Evolutionary conservation across 1,284 basidiomycete species (phyloP).

Genomic region (Ustilago crameri): DNA sequence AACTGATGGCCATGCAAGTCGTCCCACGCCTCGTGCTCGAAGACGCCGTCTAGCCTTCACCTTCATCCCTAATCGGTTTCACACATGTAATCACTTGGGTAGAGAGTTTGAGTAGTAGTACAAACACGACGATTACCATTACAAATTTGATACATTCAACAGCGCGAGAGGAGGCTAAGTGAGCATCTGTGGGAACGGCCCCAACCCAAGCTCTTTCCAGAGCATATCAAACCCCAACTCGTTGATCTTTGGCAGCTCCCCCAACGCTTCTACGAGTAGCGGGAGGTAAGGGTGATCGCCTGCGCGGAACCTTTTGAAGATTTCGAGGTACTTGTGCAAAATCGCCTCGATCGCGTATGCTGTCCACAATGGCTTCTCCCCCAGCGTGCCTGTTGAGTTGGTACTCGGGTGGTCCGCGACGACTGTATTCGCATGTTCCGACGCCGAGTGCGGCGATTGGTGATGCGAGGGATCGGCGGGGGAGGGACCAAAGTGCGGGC

Average conservation of each 20-base stretch:
- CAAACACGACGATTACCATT: too few relatives aligned
- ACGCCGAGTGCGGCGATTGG: constrained; percentile 4
- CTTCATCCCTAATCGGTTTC: not conserved
- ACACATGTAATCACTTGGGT: too few relatives aligned
- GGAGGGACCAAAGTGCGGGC: constrained; percentile 38
- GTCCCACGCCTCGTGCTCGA: constrained; percentile 70
- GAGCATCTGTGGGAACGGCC: too few relatives aligned
- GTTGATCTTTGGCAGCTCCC: constrained; percentile 51
- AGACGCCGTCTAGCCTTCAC: constrained; percentile 32
- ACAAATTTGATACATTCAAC: too few relatives aligned
- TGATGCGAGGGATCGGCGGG: constrained; percentile 20
- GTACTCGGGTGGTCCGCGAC: constrained; percentile 12
- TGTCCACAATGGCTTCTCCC: constrained; percentile 40
- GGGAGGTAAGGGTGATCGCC: constrained; percentile 57
- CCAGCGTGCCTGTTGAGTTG: constrained; percentile 4
- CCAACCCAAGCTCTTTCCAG: constrained; percentile 35
- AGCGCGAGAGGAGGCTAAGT: too few relatives aligned
- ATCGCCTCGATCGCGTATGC: constrained; percentile 51
- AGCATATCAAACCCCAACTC: constrained; percentile 43
- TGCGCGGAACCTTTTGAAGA: constrained; percentile 50
- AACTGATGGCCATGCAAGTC: constrained; percentile 75
- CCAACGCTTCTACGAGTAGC: constrained; percentile 47
- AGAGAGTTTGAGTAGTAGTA: too few relatives aligned
- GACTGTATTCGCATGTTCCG: not conserved
- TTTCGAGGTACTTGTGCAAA: constrained; percentile 53